Conservation (phyloP, 768 basidiomycete genomes). For the Scleroderma citrinum region DNA sequence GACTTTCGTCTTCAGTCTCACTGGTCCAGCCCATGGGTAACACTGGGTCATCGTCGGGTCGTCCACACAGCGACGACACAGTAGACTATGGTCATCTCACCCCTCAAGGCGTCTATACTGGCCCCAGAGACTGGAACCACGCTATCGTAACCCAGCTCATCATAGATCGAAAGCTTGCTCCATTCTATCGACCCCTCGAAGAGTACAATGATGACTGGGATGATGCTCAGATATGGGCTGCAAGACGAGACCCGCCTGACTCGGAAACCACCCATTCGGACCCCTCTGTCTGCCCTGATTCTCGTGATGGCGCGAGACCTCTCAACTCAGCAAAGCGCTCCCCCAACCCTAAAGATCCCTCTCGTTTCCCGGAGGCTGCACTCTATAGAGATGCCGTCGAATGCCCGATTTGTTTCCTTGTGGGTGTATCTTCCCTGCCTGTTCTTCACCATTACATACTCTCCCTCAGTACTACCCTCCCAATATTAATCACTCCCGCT, state of each 20-base stretch:
- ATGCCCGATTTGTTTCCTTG: constrained; percentile 98
- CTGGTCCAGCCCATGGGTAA: constrained; percentile 60
- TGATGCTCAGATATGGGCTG: constrained; percentile 78
- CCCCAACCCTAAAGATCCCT: constrained; percentile 55
- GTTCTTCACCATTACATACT: constrained; percentile 15
- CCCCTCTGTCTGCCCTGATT: constrained; percentile 27
- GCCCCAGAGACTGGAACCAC: constrained; percentile 85
- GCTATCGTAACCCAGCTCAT: constrained; percentile 83
- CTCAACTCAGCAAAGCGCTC: constrained; percentile 46
- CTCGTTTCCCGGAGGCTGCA: constrained; percentile 63
- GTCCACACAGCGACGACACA: constrained; percentile 70
- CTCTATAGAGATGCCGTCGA: constrained; percentile 83
- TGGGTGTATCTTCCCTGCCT: constrained; percentile 37
- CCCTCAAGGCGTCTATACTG: constrained; percentile 85
- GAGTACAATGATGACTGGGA: constrained; percentile 90
- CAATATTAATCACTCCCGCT: constrained; percentile 95
- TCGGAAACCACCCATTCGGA: constrained; percentile 41
- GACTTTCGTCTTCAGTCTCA: neutral
- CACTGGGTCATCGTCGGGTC: constrained; percentile 67
- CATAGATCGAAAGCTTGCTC: constrained; percentile 80
- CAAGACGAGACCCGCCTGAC: constrained; percentile 63
- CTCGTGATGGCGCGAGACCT: constrained; percentile 18
- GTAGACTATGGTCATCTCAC: constrained; percentile 78
- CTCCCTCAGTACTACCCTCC: constrained; percentile 84
- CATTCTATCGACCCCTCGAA: constrained; percentile 94